Evolutionary conservation across 2,329 filamentous ascomycete species (phyloP).

Genomic region (Aspergillus costaricaensis): DNA sequence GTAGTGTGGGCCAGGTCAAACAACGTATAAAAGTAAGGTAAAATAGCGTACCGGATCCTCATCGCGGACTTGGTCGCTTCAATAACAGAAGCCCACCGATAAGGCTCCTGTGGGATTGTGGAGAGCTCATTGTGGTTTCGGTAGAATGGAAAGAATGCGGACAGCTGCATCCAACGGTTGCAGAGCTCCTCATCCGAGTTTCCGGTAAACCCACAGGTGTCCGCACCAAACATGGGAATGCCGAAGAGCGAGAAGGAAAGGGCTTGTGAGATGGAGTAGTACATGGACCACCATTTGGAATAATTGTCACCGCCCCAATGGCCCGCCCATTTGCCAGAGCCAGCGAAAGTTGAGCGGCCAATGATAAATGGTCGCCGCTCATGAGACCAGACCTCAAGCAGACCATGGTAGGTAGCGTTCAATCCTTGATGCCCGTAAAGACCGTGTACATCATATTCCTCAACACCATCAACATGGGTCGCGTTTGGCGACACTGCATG

Average conservation of each 20-base stretch:
- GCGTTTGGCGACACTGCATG: constrained; percentile 76
- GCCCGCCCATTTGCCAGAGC: constrained; percentile 72
- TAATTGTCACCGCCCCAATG: constrained; percentile 82
- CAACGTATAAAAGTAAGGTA: constrained; percentile 76
- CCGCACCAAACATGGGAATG: constrained; percentile 74
- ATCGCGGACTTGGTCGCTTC: constrained; percentile 68
- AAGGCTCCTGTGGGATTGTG: constrained; percentile 69
- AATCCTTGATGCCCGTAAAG: constrained; percentile 74
- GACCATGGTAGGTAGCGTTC: constrained; percentile 73
- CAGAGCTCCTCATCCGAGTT: constrained; percentile 71
- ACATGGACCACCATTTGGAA: constrained; percentile 72
- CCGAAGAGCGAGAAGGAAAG: constrained; percentile 73
- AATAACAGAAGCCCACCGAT: constrained; percentile 66
- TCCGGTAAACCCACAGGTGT: constrained; percentile 70
- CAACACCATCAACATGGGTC: constrained; percentile 69
- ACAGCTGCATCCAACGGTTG: constrained; percentile 71
- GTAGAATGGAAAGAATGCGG: constrained; percentile 77
- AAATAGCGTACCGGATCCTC: constrained; percentile 67
- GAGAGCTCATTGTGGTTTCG: constrained; percentile 71
- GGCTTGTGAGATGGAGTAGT: constrained; percentile 74
- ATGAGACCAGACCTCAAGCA: constrained; percentile 63
- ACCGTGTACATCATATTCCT: constrained; percentile 84
- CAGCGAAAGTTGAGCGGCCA: constrained; percentile 77
- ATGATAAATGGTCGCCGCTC: constrained; percentile 85
- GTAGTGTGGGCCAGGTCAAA: constrained; percentile 67